Evolutionary conservation across 495 filamentous ascomycete species (phyloP).

Genomic region (Rusavskia elegans): DNA sequence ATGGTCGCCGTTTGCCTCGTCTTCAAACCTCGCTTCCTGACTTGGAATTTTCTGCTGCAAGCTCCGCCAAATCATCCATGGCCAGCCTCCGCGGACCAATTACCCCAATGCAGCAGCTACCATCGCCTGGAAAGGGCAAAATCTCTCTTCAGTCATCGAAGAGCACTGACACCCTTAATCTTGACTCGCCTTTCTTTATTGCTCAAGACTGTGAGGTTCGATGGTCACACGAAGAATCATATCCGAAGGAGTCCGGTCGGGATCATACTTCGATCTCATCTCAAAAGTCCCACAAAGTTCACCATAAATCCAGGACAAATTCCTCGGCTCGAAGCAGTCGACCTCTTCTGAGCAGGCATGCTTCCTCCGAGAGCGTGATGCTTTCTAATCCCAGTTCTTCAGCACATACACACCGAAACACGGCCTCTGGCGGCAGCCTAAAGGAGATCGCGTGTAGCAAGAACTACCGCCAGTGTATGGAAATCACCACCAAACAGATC

Average conservation of each 20-base stretch:
- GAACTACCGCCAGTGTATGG: conserved; percentile 26
- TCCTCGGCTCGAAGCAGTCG: conserved; percentile 34
- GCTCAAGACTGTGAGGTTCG: conserved; percentile 15
- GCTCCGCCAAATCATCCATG: conserved; percentile 22
- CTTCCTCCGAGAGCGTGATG: conserved; percentile 39
- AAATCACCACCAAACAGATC: conserved; percentile 1
- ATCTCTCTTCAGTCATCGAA: conserved; percentile 17
- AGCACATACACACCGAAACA: conserved; percentile 35
- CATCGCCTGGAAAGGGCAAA: conserved; percentile 1
- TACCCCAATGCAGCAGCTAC: conserved; percentile 18
- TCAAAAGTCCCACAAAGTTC: conserved; percentile 23
- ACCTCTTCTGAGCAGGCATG: conserved; percentile 41
- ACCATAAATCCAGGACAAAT: conserved; percentile 23
- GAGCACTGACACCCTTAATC: conserved; percentile 17
- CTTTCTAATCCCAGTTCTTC: conserved; percentile 31
- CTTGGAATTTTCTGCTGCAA: conserved; percentile 17
- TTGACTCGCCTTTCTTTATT: conserved; percentile 16
- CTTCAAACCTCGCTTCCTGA: conserved; percentile 19
- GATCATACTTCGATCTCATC: conserved; percentile 31
- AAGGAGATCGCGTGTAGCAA: conserved; percentile 38
- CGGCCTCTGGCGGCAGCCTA: conserved; percentile 37
- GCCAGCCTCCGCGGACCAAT: conserved; percentile 19
- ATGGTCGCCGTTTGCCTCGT: conserved; percentile 11
- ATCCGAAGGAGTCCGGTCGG: conserved; percentile 30
- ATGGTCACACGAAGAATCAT: conserved; percentile 27